Conservation (phyloP, 768 basidiomycete species). For the Ramaria sp. region DNA sequence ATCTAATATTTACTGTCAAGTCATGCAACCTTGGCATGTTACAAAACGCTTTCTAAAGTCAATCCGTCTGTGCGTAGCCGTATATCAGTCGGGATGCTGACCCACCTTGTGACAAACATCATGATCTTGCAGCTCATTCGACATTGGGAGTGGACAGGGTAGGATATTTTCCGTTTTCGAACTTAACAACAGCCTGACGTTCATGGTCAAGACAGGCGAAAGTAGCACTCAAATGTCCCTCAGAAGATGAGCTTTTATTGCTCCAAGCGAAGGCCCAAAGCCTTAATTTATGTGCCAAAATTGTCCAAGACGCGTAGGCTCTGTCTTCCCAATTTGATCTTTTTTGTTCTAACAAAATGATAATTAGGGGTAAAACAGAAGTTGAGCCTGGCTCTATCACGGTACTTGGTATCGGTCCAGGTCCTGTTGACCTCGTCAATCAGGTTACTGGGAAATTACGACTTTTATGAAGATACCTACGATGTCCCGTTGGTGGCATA, state of each 20-base stretch:
- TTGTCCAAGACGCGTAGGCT: conserved; percentile 75
- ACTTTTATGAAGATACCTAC: conserved; percentile 35
- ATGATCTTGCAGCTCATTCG: conserved; percentile 46
- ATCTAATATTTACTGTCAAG: background rate
- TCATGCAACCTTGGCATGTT: conserved; percentile 95
- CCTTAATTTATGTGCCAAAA: conserved; percentile 79
- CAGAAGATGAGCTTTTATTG: conserved; percentile 76
- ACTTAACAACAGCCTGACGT: background rate
- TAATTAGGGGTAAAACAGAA: conserved; percentile 66
- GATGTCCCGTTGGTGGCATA: too few species aligned
- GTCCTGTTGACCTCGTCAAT: background rate
- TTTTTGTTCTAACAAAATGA: too few species aligned
- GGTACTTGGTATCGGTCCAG: conserved; percentile 83
- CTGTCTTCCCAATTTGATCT: background rate
- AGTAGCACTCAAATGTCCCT: conserved; percentile 71
- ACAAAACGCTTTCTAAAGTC: conserved; percentile 61
- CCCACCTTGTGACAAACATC: background rate
- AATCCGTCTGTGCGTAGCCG: conserved; percentile 53
- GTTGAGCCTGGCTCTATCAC: conserved; percentile 76
- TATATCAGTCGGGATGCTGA: background rate
- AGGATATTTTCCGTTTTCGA: conserved; percentile 11
- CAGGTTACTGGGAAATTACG: conserved; percentile 47
- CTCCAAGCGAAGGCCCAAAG: conserved; percentile 81
- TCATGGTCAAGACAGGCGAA: conserved; percentile 74
- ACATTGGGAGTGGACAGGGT: conserved; percentile 91